These are phyloP conservation scores for Botrytis elliptica DNA, from an alignment of 2,329 filamentous ascomycete species.

Conservation along the genomic window DNA sequence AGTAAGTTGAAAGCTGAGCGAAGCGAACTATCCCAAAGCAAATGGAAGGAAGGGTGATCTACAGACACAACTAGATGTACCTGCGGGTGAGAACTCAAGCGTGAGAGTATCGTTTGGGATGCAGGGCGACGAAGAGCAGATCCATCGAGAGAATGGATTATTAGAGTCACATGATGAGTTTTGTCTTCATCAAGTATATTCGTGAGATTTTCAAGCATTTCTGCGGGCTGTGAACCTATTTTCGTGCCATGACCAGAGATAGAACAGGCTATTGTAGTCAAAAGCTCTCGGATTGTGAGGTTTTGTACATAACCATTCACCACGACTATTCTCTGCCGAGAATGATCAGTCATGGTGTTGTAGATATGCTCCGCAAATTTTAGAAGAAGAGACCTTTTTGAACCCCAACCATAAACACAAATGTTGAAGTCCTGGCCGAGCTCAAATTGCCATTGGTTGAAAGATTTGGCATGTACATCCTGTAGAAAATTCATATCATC, in stretches of 20 bases:
- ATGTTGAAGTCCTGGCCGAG: conserved; percentile 82
- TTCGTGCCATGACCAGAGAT: conserved; percentile 47
- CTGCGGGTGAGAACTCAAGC: conserved; percentile 70
- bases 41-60: conserved; percentile 81
- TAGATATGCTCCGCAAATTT: conserved; percentile 73
- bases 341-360: conserved; percentile 40
- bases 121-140: conserved; percentile 68
- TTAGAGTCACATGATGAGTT: conserved; percentile 55
- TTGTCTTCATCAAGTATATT: conserved; percentile 55
- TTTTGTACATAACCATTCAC: conserved; percentile 80
- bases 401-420: conserved; percentile 90
- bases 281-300: conserved; percentile 65
- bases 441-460: conserved; percentile 92
- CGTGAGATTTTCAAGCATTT: conserved; percentile 67
- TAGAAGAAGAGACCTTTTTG: conserved; percentile 74
- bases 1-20: conserved; percentile 80
- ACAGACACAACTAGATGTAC: conserved; percentile 76
- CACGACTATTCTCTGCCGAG: conserved; percentile 63
- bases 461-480: conserved; percentile 74
- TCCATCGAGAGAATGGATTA: conserved; percentile 87
- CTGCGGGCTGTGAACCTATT: conserved; percentile 53
- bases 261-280: conserved; percentile 66
- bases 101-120: conserved; percentile 71
- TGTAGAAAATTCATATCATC: conserved; percentile 70
- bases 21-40: conserved; percentile 88